phyloP scores from a whole-genome alignment of 306 rosid genomes.

The Adenanthera pavonina region DNA sequence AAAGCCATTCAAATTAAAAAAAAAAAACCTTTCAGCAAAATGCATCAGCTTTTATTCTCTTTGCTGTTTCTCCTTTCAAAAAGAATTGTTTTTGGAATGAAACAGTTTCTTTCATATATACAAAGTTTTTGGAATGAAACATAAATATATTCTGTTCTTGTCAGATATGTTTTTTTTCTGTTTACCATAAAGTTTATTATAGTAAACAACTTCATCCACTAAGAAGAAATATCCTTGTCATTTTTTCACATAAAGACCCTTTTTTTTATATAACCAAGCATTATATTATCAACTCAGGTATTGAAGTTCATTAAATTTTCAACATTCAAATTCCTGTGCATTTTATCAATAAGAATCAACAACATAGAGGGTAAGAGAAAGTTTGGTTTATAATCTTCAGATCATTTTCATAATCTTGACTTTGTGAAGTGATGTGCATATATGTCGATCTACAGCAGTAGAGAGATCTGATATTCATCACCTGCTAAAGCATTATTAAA shows the following conservation, averaged over 20 bases:
- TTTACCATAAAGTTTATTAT: not conserved
- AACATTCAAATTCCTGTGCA: conserved; percentile 12
- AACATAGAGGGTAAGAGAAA: no score
- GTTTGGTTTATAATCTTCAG: conserved; percentile 15
- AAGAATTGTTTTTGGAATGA: not conserved
- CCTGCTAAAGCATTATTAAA: conserved; percentile 34
- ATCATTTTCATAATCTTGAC: conserved; percentile 24
- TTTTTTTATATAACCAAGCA: not conserved
- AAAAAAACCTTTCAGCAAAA: conserved; percentile 1
- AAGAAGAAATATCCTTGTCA: not conserved
- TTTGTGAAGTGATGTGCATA: conserved; percentile 34
- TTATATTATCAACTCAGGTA: not conserved
- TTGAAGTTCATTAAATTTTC: not conserved
- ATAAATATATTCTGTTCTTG: conserved; percentile 10
- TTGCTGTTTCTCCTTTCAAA: no score
- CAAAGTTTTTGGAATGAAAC: not conserved
- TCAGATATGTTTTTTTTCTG: conserved; percentile 28
- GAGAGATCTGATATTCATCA: no score
- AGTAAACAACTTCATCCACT: not conserved
- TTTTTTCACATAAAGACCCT: not conserved
- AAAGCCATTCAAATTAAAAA: not conserved
- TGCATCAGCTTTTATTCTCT: conserved; percentile 17
- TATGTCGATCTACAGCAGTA: no score
- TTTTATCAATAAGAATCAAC: conserved; percentile 28
- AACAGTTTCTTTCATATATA: not conserved